These are phyloP conservation scores for Arthrobotrys megalospora DNA, from an alignment of 2,329 filamentous ascomycete genomes.

Conservation along the genomic window DNA sequence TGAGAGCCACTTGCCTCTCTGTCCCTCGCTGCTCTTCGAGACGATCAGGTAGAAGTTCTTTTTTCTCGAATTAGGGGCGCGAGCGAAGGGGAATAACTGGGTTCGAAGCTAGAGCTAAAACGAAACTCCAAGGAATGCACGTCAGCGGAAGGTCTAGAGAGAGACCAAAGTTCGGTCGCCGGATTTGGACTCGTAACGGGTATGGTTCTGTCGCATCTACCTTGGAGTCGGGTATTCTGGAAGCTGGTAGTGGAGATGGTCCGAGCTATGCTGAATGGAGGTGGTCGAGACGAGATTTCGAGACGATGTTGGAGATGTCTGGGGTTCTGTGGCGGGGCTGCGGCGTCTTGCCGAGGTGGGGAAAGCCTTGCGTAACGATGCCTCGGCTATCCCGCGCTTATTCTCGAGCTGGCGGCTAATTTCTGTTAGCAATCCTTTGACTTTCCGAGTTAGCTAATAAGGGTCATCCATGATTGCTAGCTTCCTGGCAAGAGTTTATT, in stretches of 20 bases:
- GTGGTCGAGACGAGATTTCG: constrained; percentile 51
- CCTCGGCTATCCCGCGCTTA: constrained; percentile 25
- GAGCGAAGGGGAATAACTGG: neutral
- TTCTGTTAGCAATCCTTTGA: neutral
- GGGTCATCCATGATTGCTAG: too few relatives aligned
- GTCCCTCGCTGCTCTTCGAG: constrained; percentile 30
- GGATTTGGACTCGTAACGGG: constrained; percentile 31
- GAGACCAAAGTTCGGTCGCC: neutral
- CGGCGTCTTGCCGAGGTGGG: constrained; percentile 14
- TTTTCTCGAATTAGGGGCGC: constrained; percentile 3
- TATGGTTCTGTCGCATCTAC: neutral
- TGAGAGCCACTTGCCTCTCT: constrained; percentile 23
- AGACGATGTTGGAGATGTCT: constrained; percentile 32
- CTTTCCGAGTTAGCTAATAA: neutral
- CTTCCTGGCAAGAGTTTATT: too few relatives aligned
- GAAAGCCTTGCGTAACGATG: constrained; percentile 22
- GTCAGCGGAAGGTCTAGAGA: constrained; percentile 40
- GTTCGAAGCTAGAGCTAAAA: constrained; percentile 28
- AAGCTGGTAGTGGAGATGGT: neutral
- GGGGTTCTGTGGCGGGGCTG: constrained; percentile 8
- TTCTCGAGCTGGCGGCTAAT: constrained; percentile 8
- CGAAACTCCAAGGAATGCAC: constrained; percentile 35
- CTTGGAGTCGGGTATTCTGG: constrained; percentile 38
- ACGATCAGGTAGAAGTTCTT: constrained; percentile 37
- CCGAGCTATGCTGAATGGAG: neutral